These are phyloP conservation scores for Physcomitrium patens DNA, from an alignment of 225 moss, liverwort and hornwort genomes.

Conservation along the genomic window DNA sequence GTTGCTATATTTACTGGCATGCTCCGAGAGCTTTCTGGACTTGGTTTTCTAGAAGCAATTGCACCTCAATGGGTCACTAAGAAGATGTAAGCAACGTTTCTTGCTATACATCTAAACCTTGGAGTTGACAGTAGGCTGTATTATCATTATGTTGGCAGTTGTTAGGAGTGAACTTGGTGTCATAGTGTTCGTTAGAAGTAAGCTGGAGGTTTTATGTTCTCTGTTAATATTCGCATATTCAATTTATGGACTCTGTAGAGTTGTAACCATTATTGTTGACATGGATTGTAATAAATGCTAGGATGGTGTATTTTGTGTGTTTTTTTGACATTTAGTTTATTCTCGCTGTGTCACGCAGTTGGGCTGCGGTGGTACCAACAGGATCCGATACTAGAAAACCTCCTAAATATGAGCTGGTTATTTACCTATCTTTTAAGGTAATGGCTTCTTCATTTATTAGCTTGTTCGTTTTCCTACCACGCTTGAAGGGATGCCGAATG, in stretches of 20 bases:
- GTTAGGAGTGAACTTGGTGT: not conserved
- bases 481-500: conserved; percentile 11
- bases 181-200: conserved; percentile 15
- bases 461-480: conserved; percentile 16
- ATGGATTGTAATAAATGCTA: conserved; percentile 17
- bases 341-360: conserved; percentile 54
- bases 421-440: conserved; percentile 84
- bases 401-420: conserved; percentile 74
- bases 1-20: conserved; percentile 84
- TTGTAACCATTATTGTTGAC: not conserved
- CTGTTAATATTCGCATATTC: conserved; percentile 19
- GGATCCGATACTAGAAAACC: conserved; percentile 67
- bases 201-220: conserved; percentile 26
- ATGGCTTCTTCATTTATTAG: conserved; percentile 22
- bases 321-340: conserved; percentile 33
- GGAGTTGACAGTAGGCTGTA: not conserved
- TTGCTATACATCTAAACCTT: conserved; percentile 16
- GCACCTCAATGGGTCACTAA: conserved; percentile 83
- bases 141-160: no score
- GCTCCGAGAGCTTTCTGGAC: conserved; percentile 88
- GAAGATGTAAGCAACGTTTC: conserved; percentile 68
- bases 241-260: conserved; percentile 19
- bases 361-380: conserved; percentile 85
- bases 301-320: conserved; percentile 10
- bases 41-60: conserved; percentile 68